Evolutionary conservation across 2,329 filamentous ascomycete species (phyloP).

Genomic region (Aspergillus costaricaensis): DNA sequence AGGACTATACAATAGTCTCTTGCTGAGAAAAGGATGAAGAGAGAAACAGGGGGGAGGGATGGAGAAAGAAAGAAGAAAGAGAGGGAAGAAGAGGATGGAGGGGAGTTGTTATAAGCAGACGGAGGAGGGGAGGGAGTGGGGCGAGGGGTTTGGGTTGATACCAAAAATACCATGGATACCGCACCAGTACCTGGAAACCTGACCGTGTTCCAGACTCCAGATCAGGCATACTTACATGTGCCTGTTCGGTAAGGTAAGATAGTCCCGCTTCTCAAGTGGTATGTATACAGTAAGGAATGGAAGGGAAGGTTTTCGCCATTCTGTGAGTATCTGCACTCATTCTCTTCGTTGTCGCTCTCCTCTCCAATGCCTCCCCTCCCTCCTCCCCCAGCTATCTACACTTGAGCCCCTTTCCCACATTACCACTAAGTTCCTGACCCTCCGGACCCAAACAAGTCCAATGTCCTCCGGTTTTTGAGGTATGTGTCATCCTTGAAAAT

Average conservation of each 20-base stretch:
- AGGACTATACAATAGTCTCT: slow-evolving; percentile 26
- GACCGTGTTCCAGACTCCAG: background rate
- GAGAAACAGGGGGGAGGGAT: slow-evolving; percentile 30
- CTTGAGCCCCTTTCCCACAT: background rate
- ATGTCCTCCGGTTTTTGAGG: background rate
- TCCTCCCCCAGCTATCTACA: background rate
- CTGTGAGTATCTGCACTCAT: too few species aligned
- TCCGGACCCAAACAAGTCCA: too few species aligned
- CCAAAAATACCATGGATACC: background rate
- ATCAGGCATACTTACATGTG: background rate
- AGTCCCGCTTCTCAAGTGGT: background rate
- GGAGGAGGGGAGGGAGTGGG: background rate
- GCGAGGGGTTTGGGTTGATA: slow-evolving; percentile 5
- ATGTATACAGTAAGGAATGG: too few species aligned
- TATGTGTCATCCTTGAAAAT: background rate
- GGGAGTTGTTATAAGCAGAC: slow-evolving; percentile 9
- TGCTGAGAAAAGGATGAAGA: slow-evolving; percentile 20
- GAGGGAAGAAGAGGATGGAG: slow-evolving; percentile 2
- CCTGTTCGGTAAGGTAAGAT: slow-evolving; percentile 1
- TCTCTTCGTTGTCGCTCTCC: background rate
- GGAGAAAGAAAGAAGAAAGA: slow-evolving; percentile 15
- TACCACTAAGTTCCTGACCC: background rate
- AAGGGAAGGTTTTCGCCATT: too few species aligned
- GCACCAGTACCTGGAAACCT: background rate
- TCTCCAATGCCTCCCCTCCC: background rate